These are phyloP conservation scores for Clonostachys solani DNA, from an alignment of 2,329 filamentous ascomycete species.

Conservation along the genomic window DNA sequence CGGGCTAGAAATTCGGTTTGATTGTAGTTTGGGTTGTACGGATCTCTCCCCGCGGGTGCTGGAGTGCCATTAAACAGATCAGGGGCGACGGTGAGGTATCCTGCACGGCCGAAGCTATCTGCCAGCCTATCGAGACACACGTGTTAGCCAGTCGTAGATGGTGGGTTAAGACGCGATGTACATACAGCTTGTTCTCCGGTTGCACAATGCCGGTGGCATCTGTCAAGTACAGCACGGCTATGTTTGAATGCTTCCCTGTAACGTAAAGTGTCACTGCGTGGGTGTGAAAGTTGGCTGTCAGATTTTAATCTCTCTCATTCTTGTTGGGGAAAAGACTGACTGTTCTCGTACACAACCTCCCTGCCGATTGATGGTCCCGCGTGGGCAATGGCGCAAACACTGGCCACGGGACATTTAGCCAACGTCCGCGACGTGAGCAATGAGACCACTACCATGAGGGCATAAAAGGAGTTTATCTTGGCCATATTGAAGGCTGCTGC, in stretches of 20 bases:
- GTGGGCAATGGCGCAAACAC: not conserved
- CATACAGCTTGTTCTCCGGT: conserved; percentile 6
- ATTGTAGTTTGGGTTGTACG: conserved; percentile 10
- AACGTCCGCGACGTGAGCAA: no score
- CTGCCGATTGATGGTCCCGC: not conserved
- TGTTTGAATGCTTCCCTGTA: conserved; percentile 3
- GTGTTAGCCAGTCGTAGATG: not conserved
- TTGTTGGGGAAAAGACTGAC: not conserved
- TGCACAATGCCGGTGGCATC: conserved; percentile 14
- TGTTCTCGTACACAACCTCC: not conserved
- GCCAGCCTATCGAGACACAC: conserved; percentile 9
- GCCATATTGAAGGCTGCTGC: no score
- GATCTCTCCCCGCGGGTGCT: conserved; percentile 4
- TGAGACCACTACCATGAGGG: no score
- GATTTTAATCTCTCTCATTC: no score
- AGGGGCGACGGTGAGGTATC: conserved; percentile 16
- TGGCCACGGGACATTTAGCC: no score
- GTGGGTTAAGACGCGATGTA: not conserved
- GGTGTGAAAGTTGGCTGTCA: no score
- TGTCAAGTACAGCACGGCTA: conserved; percentile 5
- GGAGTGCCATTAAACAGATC: conserved; percentile 16
- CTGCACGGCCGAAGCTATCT: conserved; percentile 17
- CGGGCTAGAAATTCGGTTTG: conserved; percentile 11
- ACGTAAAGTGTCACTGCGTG: conserved; percentile 6
- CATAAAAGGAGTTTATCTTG: no score